Evolutionary conservation across 129 eudicot species (phyloP), one percentile per base, ranked within the genome.

Genomic region (Calendula officinalis): DNA sequence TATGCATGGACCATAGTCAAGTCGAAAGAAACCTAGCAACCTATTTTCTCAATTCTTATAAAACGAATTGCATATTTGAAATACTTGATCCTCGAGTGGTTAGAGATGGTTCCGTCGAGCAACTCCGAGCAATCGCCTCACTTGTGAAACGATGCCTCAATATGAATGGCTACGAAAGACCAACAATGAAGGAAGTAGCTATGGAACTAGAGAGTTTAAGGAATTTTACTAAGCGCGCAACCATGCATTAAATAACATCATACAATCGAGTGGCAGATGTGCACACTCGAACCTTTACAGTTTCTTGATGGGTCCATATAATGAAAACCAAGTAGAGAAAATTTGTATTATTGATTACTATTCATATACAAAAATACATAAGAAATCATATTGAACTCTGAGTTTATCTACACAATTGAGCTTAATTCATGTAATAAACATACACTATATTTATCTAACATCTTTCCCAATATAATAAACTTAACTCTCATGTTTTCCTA

Each of bases 21-120:
- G 70, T 53, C 2, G 85, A 83, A 58, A 68, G 75, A 58, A 70
- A 69, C 47, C 45, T 83, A 5, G 78, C 85, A 0, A 73, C 81
- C 0, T 76, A 64, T 62, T 80, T 83, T 50, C 44, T 83, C 5
- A 43, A 52, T 32, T 71, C 84, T 1, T 5, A 76, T 66, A 79
- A 70, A 47, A 79, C 62, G 32, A 66, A 83, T 37, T 68, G 65
- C 3, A 39, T 83, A 60, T 69, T 76, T 40, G 78, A 70, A n/a
- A 66, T 80, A 34, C 13, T 80, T n/a, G 81, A 69, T 8, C 69
- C 66, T 10, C 64, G 72, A 35, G 70, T 79, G 56, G 54, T 70
- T 7, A 58, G 59, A 16, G 77, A 80, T 14, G 84, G 66, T 7
- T 50, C 66, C 3, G 8, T 71, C 4, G 84, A 79, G 57, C 85